Conservation (phyloP, 2,329 filamentous ascomycete genomes). For the Arthroderma sp. region DNA sequence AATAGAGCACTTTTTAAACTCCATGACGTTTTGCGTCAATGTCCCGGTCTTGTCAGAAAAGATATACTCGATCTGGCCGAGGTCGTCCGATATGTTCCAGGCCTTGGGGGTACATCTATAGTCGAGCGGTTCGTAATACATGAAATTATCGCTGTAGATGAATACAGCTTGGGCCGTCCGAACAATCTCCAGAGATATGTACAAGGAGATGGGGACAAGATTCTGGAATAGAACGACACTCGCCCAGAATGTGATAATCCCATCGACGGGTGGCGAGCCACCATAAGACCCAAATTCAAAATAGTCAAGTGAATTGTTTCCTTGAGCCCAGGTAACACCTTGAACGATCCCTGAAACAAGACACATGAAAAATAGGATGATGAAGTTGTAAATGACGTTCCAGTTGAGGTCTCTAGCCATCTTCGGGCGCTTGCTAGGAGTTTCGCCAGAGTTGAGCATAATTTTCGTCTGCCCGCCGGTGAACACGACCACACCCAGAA, state of each 20-base stretch:
- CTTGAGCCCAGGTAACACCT: constrained; percentile 65
- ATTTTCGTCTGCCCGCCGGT: constrained; percentile 96
- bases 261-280: constrained; percentile 59
- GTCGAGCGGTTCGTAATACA: constrained; percentile 94
- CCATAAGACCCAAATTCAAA: constrained; percentile 84
- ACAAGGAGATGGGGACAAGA: constrained; percentile 93
- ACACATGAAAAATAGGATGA: constrained; percentile 80
- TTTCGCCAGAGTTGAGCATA: constrained; percentile 96
- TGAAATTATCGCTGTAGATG: constrained; percentile 88
- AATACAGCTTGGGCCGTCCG: constrained; percentile 87
- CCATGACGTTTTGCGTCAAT: constrained; percentile 87
- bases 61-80: constrained; percentile 97
- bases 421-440: constrained; percentile 81
- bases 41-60: constrained; percentile 94
- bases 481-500: constrained; percentile 81
- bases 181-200: constrained; percentile 93
- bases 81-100: constrained; percentile 97
- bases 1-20: constrained; percentile 96
- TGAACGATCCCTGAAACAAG: constrained; percentile 72
- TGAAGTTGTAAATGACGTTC: constrained; percentile 94
- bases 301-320: constrained; percentile 58
- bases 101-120: constrained; percentile 94
- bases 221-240: constrained; percentile 94
- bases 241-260: constrained; percentile 95
- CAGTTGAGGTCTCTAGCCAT: constrained; percentile 91